These are phyloP conservation scores for Gremmenia infestans DNA, from an alignment of 2,329 filamentous ascomycete genomes.

Conservation along the genomic window DNA sequence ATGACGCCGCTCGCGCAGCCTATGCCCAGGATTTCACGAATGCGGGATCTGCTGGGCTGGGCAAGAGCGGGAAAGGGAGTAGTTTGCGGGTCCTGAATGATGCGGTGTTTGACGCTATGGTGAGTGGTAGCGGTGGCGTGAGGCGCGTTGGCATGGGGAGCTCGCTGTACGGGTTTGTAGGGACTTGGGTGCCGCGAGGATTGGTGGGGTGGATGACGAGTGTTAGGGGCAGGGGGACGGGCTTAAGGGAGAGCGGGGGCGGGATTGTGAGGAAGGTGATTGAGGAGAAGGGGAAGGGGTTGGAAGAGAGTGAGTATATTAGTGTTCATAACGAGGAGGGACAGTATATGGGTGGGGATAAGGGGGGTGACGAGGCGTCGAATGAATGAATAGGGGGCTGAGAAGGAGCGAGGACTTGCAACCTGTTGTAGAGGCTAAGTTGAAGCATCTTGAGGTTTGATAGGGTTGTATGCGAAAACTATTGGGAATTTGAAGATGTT, in stretches of 20 bases:
- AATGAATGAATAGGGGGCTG: conserved; percentile 2
- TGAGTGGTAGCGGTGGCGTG: conserved; percentile 50
- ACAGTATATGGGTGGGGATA: not conserved
- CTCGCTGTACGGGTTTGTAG: conserved; percentile 78
- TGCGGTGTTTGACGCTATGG: conserved; percentile 84
- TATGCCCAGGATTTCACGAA: conserved; percentile 61
- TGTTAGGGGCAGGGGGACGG: conserved; percentile 41
- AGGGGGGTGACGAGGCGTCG: conserved; percentile 1
- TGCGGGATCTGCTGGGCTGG: conserved; percentile 34
- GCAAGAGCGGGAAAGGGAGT: conserved; percentile 49
- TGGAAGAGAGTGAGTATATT: conserved; percentile 27
- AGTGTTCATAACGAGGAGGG: conserved; percentile 17
- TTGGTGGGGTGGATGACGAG: conserved; percentile 95
- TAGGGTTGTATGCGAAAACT: too few species aligned
- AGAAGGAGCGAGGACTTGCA: conserved; percentile 33
- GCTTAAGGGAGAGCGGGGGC: conserved; percentile 1
- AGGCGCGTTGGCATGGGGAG: conserved; percentile 82
- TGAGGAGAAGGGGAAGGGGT: conserved; percentile 4
- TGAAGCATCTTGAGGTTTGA: too few species aligned
- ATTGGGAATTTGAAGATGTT: too few species aligned
- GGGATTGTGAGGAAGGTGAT: conserved; percentile 3
- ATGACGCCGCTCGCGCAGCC: conserved; percentile 52
- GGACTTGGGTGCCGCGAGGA: conserved; percentile 69
- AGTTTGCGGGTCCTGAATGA: conserved; percentile 76
- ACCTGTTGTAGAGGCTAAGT: too few species aligned